Percentiles rank a stretch among this genome's conserved stretches.
Conservation (phyloP, 768 basidiomycete genomes). For the Sarcomyxa edulis region DNA sequence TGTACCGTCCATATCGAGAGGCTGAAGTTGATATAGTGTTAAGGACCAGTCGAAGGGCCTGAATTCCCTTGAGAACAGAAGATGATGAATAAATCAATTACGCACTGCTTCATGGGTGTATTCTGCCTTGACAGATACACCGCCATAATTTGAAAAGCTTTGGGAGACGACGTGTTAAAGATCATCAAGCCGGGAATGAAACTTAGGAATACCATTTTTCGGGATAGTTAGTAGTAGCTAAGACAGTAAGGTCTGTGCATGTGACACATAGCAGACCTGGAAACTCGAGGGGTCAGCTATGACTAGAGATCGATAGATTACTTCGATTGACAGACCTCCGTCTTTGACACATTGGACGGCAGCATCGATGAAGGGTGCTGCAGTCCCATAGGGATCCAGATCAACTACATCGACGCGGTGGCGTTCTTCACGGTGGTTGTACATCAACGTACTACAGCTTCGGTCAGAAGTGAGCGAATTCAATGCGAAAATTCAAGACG, state of each 20-base stretch:
- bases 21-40: constrained; percentile 83
- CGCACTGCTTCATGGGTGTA: constrained; percentile 91
- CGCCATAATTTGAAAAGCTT: constrained; percentile 95
- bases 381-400: constrained; percentile 96
- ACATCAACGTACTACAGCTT: constrained; percentile 76
- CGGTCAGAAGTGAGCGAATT: background rate
- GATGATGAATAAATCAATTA: constrained; percentile 3
- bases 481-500: constrained; percentile 14
- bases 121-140: constrained; percentile 84
- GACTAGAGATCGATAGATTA: background rate
- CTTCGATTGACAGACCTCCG: constrained; percentile 56
- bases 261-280: constrained; percentile 90
- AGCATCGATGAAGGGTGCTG: constrained; percentile 93
- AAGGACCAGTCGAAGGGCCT: constrained; percentile 91
- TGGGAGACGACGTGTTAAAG: no score
- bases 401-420: constrained; percentile 91
- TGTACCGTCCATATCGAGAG: constrained; percentile 86
- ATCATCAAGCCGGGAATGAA: background rate
- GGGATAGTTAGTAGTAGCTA: constrained; percentile 90
- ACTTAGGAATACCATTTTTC: constrained; percentile 77
- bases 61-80: constrained; percentile 2
- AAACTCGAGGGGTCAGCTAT: constrained; percentile 2
- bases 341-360: constrained; percentile 87
- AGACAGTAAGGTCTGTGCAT: constrained; percentile 91
- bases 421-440: constrained; percentile 71